Conservation (phyloP, 2,329 filamentous ascomycete genomes). For the Nothopassalora personata region DNA sequence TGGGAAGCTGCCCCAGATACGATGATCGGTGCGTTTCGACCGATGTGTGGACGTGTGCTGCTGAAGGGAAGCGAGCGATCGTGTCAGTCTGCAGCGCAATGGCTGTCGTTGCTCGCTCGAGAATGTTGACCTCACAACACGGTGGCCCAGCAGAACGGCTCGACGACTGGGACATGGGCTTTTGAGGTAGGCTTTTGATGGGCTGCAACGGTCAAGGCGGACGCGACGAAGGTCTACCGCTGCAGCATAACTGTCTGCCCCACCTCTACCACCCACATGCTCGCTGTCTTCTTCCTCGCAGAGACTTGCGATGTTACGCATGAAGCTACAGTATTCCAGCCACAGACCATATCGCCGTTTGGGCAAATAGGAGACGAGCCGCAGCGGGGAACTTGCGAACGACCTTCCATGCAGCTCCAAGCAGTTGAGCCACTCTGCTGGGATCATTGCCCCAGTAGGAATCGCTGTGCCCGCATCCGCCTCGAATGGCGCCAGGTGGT, state of each 20-base stretch:
- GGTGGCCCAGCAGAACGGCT: constrained; percentile 2
- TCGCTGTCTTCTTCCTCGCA: not conserved
- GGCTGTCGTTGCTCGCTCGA: not conserved
- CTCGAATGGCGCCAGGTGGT: not conserved
- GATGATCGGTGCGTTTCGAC: not conserved
- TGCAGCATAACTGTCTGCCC: not conserved
- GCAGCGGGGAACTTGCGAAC: not conserved
- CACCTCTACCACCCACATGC: not conserved
- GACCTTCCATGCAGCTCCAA: not conserved
- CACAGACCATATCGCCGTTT: constrained; percentile 7
- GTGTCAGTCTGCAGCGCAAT: not conserved
- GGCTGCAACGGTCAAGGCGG: not conserved
- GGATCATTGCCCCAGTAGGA: constrained; percentile 1
- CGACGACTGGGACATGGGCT: not conserved
- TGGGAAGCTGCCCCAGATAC: not conserved
- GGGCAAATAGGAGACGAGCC: constrained; percentile 12
- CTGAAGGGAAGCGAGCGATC: not conserved
- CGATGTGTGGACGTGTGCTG: not conserved
- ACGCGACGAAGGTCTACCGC: not conserved
- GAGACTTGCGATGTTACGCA: constrained; percentile 7
- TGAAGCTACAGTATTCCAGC: not conserved
- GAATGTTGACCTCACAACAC: constrained; percentile 1
- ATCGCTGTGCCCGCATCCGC: constrained; percentile 1
- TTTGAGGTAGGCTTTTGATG: constrained; percentile 1
- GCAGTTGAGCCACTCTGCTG: constrained; percentile 3